Evolutionary conservation across 2,329 filamentous ascomycete species (phyloP).

Genomic region (Pyrenophora teres): DNA sequence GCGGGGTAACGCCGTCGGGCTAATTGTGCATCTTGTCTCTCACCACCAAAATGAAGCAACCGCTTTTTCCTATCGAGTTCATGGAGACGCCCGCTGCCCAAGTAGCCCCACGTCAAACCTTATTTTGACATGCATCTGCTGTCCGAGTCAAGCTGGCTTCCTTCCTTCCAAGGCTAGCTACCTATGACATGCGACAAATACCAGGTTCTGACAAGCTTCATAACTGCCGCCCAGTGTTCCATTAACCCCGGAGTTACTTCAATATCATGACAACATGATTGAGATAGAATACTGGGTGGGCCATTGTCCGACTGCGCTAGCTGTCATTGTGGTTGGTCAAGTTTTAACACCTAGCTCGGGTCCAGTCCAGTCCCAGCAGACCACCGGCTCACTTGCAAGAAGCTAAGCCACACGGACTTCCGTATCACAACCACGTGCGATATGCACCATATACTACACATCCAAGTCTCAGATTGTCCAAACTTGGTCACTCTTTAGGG

Average conservation of each 20-base stretch:
- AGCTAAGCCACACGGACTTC: neutral
- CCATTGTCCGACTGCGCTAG: too few relatives aligned
- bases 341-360: neutral
- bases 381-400: neutral
- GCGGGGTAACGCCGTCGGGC: neutral
- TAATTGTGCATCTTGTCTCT: neutral
- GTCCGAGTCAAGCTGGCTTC: neutral
- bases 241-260: neutral
- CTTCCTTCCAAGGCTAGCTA: neutral
- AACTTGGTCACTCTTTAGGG: too few relatives aligned
- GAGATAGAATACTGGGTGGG: neutral
- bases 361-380: neutral
- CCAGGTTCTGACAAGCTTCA: neutral
- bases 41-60: neutral
- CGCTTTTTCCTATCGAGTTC: neutral
- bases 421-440: neutral
- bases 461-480: too few relatives aligned
- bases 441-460: too few relatives aligned
- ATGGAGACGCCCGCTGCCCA: neutral
- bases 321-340: too few relatives aligned
- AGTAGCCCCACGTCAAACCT: neutral
- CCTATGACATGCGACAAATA: neutral
- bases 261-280: neutral
- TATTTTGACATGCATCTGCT: neutral
- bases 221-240: neutral